A percentile compares a stretch with the other conserved stretches of the same genome.
phyloP scores from a whole-genome alignment of 2,329 filamentous ascomycete genomes.

The Allantophomopsis cytisporea region DNA sequence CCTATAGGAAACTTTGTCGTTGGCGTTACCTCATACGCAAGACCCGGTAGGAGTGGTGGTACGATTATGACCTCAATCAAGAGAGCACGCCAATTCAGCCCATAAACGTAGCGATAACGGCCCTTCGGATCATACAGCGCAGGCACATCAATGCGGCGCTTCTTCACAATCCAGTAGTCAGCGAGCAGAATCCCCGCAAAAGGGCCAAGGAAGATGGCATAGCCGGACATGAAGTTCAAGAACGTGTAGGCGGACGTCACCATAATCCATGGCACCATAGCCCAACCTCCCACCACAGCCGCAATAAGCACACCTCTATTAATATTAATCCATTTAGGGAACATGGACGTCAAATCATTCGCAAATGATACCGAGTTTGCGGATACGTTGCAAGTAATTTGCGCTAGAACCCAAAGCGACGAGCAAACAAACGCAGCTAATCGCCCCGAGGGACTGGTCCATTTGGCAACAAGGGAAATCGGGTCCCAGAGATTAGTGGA shows the following conservation, averaged over 20 bases:
- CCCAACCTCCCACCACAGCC: constrained; percentile 24
- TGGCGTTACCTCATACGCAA: constrained; percentile 12
- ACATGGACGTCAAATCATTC: constrained; percentile 27
- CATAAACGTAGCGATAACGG: constrained; percentile 11
- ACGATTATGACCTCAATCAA: constrained; percentile 11
- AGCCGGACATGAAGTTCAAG: constrained; percentile 17
- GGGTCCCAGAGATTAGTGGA: constrained; percentile 7
- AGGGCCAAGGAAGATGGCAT: constrained; percentile 21
- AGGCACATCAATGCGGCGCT: constrained; percentile 20
- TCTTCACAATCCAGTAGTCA: constrained; percentile 18
- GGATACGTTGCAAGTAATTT: constrained; percentile 23
- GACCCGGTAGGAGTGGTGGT: constrained; percentile 12
- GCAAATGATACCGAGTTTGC: constrained; percentile 21
- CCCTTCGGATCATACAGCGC: constrained; percentile 19
- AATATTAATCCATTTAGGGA: constrained; percentile 35
- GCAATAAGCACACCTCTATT: constrained; percentile 27
- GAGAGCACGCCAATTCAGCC: constrained; percentile 14
- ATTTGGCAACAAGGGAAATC: constrained; percentile 9
- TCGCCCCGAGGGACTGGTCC: constrained; percentile 15
- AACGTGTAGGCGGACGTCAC: constrained; percentile 17
- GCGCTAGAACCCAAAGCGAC: constrained; percentile 10
- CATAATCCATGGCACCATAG: constrained; percentile 32
- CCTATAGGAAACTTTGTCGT: constrained; percentile 24
- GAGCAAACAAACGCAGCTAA: constrained; percentile 14
- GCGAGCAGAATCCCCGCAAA: constrained; percentile 22